Evolutionary conservation across 345 rosid genomes (phyloP).

Genomic region (Alliaria petiolata): DNA sequence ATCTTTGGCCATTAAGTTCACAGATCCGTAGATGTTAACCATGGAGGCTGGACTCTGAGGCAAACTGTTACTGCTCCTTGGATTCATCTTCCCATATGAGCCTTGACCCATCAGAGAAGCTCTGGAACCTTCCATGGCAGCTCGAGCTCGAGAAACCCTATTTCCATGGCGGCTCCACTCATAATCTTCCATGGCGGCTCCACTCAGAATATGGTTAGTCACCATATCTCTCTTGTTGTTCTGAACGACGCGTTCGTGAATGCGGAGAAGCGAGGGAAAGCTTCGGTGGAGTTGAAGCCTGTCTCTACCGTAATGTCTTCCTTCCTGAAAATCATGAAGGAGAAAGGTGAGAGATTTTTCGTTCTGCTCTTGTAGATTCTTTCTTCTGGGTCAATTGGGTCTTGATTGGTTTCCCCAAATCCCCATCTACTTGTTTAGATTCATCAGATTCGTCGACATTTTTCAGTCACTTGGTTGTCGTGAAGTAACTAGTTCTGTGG

Average conservation of each 20-base stretch:
- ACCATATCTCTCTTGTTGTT: no score
- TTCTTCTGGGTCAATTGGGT: neutral
- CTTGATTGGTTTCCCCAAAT: neutral
- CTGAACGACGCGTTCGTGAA: conserved; percentile 91
- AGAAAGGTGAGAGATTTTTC: conserved; percentile 50
- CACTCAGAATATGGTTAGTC: no score
- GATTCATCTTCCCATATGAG: no score
- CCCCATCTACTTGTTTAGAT: neutral
- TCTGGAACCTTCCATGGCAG: no score
- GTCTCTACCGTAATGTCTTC: conserved; percentile 84
- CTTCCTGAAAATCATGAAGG: conserved; percentile 79
- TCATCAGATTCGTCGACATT: neutral
- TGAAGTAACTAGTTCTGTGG: neutral
- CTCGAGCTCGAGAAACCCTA: no score
- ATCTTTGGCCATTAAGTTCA: no score
- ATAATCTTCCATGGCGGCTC: no score
- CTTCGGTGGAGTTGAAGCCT: conserved; percentile 73
- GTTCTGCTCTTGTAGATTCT: neutral
- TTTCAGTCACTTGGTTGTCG: neutral
- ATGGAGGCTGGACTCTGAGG: no score
- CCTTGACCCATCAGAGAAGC: no score
- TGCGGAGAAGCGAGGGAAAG: conserved; percentile 79
- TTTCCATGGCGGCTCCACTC: no score
- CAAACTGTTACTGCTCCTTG: no score
- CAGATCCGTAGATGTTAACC: no score